Percentiles rank a stretch among this genome's conserved stretches.
phyloP scores from a whole-genome alignment of 345 rosid species.

The Populus davidiana region DNA sequence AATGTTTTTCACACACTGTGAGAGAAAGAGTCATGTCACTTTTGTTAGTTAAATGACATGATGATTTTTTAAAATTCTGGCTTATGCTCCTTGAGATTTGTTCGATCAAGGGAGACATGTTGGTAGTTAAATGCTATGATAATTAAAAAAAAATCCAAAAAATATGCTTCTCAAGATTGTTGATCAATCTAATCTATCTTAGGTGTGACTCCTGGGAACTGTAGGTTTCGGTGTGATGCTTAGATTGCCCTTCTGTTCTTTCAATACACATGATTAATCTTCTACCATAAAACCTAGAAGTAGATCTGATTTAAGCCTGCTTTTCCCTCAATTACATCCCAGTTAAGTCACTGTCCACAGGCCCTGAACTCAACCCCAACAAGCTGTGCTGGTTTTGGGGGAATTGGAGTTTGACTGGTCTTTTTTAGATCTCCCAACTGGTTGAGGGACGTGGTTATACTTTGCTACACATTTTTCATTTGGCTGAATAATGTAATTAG shows the following conservation, averaged over 20 bases:
- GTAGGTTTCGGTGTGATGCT: neutral
- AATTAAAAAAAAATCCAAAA: no score
- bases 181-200: neutral
- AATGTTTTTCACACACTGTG: neutral
- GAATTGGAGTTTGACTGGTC: neutral
- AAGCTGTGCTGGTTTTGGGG: neutral
- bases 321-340: neutral
- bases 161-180: neutral
- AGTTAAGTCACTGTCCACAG: neutral
- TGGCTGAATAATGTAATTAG: neutral
- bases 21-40: neutral
- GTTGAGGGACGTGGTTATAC: neutral
- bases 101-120: neutral
- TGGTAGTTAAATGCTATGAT: neutral
- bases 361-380: neutral
- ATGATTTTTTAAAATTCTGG: no score
- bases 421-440: neutral
- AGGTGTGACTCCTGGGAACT: neutral
- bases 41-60: no score
- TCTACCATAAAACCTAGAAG: neutral
- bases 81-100: no score
- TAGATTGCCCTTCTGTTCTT: neutral
- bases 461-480: neutral
- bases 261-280: neutral
- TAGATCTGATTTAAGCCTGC: neutral